Conservation (phyloP, 805 yeast genomes). For the Ogataea siamensis region DNA sequence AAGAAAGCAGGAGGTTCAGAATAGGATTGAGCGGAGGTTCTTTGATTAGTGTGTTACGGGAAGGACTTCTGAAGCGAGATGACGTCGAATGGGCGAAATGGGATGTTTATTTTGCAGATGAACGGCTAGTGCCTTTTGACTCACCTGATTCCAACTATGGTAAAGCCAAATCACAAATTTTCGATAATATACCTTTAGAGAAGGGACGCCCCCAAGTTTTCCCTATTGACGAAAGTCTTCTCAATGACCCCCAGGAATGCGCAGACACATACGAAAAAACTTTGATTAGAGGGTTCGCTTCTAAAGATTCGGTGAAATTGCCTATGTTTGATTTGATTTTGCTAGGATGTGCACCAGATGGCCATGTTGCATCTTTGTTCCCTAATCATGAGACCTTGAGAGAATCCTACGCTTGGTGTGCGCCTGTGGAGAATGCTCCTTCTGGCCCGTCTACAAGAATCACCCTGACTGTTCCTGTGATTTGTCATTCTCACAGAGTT, state of each 20-base stretch:
- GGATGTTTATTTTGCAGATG: conserved; percentile 97
- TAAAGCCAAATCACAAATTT: conserved; percentile 75
- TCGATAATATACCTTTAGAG: conserved; percentile 61
- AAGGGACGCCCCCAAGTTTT: conserved; percentile 64
- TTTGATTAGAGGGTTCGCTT: conserved; percentile 86
- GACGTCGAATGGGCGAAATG: conserved; percentile 86
- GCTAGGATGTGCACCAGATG: conserved; percentile 98
- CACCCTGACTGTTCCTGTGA: conserved; percentile 89
- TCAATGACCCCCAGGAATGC: conserved; percentile 83
- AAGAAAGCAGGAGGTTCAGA: conserved; percentile 70
- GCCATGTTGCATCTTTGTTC: conserved; percentile 94
- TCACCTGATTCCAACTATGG: conserved; percentile 86
- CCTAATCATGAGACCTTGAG: conserved; percentile 88
- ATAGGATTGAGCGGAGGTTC: conserved; percentile 95
- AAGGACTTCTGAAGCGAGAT: conserved; percentile 73
- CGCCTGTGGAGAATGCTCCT: conserved; percentile 90
- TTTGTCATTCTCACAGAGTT: conserved; percentile 88
- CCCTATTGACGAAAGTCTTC: conserved; percentile 76
- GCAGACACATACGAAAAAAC: conserved; percentile 91
- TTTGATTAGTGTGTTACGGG: conserved; percentile 76
- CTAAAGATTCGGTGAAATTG: conserved; percentile 90
- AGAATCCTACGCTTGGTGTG: conserved; percentile 92
- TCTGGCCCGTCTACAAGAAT: conserved; percentile 82
- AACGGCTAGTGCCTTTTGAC: conserved; percentile 85
- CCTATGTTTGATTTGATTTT: conserved; percentile 91